phyloP scores from a whole-genome alignment of 306 rosid species.

The Cucurbita pepo region DNA sequence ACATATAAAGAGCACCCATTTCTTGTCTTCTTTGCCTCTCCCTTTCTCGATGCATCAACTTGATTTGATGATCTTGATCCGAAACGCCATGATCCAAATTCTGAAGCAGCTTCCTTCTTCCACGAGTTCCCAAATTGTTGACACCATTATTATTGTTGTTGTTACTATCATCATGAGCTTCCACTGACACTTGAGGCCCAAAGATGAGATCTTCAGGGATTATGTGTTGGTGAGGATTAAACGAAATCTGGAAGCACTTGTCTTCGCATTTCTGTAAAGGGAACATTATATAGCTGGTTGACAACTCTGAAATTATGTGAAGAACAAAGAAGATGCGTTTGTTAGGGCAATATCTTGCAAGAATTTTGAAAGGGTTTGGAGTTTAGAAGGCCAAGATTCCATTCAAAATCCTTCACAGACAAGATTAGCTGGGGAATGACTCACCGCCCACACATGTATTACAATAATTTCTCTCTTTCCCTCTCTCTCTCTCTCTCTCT shows the following conservation, averaged over 20 bases:
- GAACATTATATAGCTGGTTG: neutral
- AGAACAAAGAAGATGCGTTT: neutral
- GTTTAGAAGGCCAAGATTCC: neutral
- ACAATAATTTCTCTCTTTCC: neutral
- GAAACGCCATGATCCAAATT: neutral
- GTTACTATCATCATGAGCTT: neutral
- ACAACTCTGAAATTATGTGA: neutral
- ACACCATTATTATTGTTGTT: neutral
- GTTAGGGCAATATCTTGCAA: conserved; percentile 2
- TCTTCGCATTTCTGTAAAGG: conserved; percentile 19
- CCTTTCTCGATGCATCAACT: conserved; percentile 27
- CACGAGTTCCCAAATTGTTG: neutral
- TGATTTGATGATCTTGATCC: neutral
- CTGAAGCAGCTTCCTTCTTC: neutral
- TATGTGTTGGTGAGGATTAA: conserved; percentile 4
- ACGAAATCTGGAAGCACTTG: conserved; percentile 11
- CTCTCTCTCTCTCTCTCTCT: neutral
- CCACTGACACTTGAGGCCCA: conserved; percentile 6
- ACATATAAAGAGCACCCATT: conserved; percentile 17
- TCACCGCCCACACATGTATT: neutral
- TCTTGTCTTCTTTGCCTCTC: conserved; percentile 32
- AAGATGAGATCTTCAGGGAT: conserved; percentile 7
- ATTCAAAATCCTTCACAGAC: neutral
- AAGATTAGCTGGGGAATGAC: neutral
- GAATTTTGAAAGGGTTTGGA: neutral